Evolutionary conservation across 1,284 basidiomycete species (phyloP).

Genomic region (Boletus chippewaensis): DNA sequence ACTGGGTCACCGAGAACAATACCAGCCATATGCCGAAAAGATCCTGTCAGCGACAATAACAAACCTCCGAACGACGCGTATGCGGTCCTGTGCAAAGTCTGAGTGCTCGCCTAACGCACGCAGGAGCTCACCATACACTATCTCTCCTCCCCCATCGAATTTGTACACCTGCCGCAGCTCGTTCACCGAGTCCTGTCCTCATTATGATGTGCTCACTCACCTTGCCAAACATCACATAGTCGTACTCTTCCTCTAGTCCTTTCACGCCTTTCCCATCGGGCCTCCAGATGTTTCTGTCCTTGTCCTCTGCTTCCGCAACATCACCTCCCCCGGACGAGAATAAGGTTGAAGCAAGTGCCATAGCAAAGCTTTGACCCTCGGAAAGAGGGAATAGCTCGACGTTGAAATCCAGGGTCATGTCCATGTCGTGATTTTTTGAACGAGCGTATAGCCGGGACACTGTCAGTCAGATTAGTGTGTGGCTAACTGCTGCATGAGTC

Average conservation of each 20-base stretch:
- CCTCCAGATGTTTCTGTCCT: conserved; percentile 79
- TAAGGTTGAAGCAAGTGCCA: conserved; percentile 83
- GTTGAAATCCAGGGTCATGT: conserved; percentile 87
- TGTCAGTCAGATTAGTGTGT: conserved; percentile 10
- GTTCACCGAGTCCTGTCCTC: conserved; percentile 10
- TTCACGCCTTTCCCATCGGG: conserved; percentile 81
- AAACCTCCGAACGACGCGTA: conserved; percentile 97
- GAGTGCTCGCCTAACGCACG: neutral
- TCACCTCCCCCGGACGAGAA: conserved; percentile 52
- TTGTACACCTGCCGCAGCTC: conserved; percentile 77
- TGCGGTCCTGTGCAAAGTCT: conserved; percentile 59
- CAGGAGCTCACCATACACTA: conserved; percentile 52
- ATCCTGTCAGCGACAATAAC: conserved; percentile 90
- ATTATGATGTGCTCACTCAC: conserved; percentile 39
- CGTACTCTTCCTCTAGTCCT: conserved; percentile 93
- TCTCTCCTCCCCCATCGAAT: conserved; percentile 84
- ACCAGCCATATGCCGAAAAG: conserved; percentile 87
- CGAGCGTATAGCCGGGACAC: conserved; percentile 83
- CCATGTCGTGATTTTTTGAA: conserved; percentile 86
- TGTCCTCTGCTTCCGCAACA: conserved; percentile 51
- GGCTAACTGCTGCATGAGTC: conserved; percentile 6
- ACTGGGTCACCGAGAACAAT: conserved; percentile 92
- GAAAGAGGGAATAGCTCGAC: conserved; percentile 77
- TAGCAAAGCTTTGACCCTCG: conserved; percentile 68
- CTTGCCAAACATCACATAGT: conserved; percentile 99